Evolutionary conservation across 2,329 filamentous ascomycete species (phyloP).

Genomic region (Aureobasidium sp.): DNA sequence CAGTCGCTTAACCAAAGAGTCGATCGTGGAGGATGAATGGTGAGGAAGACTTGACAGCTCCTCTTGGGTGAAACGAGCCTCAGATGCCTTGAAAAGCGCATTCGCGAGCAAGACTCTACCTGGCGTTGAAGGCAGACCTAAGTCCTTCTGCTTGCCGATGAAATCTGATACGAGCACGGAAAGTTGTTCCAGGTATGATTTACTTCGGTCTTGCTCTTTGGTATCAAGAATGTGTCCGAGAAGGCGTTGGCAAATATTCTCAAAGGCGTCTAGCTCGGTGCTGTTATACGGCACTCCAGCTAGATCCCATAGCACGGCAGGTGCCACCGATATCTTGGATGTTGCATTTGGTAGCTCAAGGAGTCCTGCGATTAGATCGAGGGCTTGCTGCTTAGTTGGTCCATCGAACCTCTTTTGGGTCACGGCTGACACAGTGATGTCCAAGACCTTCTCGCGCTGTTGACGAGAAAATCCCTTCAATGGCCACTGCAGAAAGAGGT

Average conservation of each 20-base stretch:
- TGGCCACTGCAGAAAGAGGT: conserved; percentile 1
- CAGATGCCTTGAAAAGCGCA: not conserved
- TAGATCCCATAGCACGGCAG: not conserved
- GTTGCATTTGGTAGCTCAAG: conserved; percentile 16
- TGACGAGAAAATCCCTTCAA: conserved; percentile 9
- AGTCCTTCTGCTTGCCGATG: not conserved
- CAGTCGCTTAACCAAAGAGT: not conserved
- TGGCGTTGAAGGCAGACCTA: not conserved
- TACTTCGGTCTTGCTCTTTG: conserved; percentile 18
- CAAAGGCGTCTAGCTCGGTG: not conserved
- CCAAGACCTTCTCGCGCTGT: conserved; percentile 12
- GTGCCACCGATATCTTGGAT: conserved; percentile 1
- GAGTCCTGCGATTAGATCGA: conserved; percentile 10
- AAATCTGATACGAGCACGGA: not conserved
- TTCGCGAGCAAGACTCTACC: not conserved
- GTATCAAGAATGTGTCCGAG: conserved; percentile 16
- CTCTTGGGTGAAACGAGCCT: not conserved
- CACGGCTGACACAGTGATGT: not conserved
- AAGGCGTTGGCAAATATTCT: not conserved
- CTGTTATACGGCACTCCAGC: not conserved
- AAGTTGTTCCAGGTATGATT: not conserved
- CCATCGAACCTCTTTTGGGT: not conserved
- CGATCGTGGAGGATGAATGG: not conserved
- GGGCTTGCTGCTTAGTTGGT: not conserved
- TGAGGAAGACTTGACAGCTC: conserved; percentile 6